phyloP scores from a whole-genome alignment of 306 rosid species.

The Morella rubra region DNA sequence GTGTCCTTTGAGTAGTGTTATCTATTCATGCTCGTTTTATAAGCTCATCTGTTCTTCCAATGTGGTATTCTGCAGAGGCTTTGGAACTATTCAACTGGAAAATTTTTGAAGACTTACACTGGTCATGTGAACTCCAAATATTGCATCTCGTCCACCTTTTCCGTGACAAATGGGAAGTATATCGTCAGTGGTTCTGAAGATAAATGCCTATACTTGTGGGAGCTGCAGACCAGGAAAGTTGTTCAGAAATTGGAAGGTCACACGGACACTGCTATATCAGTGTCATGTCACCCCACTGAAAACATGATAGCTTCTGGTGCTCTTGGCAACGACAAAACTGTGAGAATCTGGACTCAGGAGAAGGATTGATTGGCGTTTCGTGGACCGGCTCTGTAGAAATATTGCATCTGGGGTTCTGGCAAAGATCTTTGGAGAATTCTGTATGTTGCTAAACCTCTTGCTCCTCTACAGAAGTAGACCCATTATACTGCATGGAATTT shows the following conservation, averaged over 20 bases:
- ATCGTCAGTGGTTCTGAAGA: conserved; percentile 95
- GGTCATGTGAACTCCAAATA: conserved; percentile 85
- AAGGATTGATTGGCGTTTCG: conserved; percentile 39
- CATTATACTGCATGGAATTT: background rate
- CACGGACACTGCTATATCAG: conserved; percentile 82
- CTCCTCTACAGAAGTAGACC: background rate
- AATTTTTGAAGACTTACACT: conserved; percentile 77
- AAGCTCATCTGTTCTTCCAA: conserved; percentile 8
- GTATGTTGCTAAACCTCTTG: conserved; percentile 2
- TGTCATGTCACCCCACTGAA: conserved; percentile 83
- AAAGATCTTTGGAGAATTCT: conserved; percentile 4
- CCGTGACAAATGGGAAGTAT: conserved; percentile 82
- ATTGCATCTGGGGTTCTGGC: background rate
- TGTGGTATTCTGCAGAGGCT: conserved; percentile 60
- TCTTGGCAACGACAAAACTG: conserved; percentile 83
- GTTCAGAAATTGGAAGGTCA: conserved; percentile 97
- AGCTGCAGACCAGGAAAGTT: conserved; percentile 67
- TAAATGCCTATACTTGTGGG: conserved; percentile 79
- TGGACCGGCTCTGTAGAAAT: background rate
- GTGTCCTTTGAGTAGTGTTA: background rate
- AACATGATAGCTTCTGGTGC: conserved; percentile 96
- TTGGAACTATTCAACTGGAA: conserved; percentile 92
- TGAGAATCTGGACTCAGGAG: conserved; percentile 85
- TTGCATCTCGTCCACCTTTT: conserved; percentile 81
- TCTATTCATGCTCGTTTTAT: conserved; percentile 1